A percentile compares a stretch with the other conserved stretches of the same genome.
These are phyloP conservation scores for Hypoxylon sp. DNA, from an alignment of 2,329 filamentous ascomycete genomes.

Conservation along the genomic window DNA sequence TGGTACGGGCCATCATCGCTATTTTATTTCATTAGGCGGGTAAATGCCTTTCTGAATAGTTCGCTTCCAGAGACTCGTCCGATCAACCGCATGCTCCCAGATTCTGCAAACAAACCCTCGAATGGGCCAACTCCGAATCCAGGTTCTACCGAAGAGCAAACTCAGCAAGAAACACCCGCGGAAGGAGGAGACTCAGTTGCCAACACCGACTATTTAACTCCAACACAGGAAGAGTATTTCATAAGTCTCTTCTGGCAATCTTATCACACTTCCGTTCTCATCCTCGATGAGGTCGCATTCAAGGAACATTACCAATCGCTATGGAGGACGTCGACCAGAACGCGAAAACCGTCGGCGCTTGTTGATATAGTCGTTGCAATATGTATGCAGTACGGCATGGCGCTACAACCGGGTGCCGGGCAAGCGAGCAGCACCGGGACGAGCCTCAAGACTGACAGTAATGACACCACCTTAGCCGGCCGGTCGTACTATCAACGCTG, in stretches of 20 bases:
- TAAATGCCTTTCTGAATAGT: conserved; percentile 27
- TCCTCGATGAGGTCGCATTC: conserved; percentile 55
- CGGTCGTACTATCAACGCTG: conserved; percentile 33
- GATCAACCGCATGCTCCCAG: conserved; percentile 29
- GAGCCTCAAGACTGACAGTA: conserved; percentile 2
- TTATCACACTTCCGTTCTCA: conserved; percentile 52
- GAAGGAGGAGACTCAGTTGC: background rate
- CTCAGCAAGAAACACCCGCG: background rate
- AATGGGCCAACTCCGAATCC: conserved; percentile 17
- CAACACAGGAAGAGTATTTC: conserved; percentile 49
- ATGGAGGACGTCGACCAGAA: conserved; percentile 43
- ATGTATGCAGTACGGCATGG: conserved; percentile 57
- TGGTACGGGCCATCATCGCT: conserved; percentile 31
- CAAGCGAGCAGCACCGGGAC: background rate
- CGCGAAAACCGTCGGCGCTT: conserved; percentile 55
- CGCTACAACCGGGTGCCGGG: conserved; percentile 7
- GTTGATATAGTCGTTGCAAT: conserved; percentile 61
- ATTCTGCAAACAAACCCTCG: conserved; percentile 20
- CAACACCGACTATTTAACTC: conserved; percentile 18
- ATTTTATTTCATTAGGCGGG: conserved; percentile 32
- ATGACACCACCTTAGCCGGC: conserved; percentile 17
- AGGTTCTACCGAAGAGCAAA: conserved; percentile 2
- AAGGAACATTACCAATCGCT: conserved; percentile 53
- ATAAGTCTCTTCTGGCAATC: conserved; percentile 57
- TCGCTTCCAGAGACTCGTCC: conserved; percentile 26